Evolutionary conservation across 371 early-diverging fungal genomes (phyloP).

Genomic region (Lichtheimia corymbifera): DNA sequence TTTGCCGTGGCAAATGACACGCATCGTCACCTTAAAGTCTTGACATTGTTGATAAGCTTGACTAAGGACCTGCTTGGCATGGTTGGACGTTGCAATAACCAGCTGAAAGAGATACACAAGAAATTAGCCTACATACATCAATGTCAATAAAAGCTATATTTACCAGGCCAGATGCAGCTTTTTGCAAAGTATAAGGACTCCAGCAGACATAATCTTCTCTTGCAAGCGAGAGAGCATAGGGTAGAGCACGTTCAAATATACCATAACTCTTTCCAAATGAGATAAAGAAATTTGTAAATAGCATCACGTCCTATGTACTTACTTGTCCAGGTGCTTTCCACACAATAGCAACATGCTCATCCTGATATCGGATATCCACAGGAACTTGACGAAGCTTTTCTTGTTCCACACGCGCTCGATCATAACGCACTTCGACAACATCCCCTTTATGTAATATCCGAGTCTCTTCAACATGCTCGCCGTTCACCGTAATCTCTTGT

Average conservation of each 20-base stretch:
- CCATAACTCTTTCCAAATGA: constrained; percentile 18
- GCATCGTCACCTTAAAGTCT: constrained; percentile 33
- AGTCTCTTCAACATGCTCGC: constrained; percentile 42
- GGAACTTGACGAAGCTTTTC: constrained; percentile 32
- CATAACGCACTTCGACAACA: constrained; percentile 44
- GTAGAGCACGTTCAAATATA: constrained; percentile 32
- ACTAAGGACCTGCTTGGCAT: constrained; percentile 25
- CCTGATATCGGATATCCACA: constrained; percentile 45
- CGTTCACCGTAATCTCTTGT: constrained; percentile 53
- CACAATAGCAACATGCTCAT: constrained; percentile 50
- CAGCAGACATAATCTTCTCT: constrained; percentile 23
- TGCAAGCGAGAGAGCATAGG: constrained; percentile 17
- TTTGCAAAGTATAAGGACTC: constrained; percentile 43
- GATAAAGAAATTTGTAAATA: neutral
- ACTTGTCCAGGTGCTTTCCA: constrained; percentile 60
- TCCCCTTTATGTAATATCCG: constrained; percentile 40
- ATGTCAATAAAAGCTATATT: neutral
- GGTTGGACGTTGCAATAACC: constrained; percentile 46
- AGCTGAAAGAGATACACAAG: constrained; percentile 26
- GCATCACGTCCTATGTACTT: constrained; percentile 3
- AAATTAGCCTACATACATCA: neutral
- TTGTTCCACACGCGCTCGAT: constrained; percentile 36
- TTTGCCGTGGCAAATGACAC: constrained; percentile 52
- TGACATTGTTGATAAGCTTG: constrained; percentile 28
- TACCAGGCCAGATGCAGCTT: constrained; percentile 61